These are phyloP conservation scores for Alternaria ventricosa DNA, from an alignment of 2,329 filamentous ascomycete species.

Conservation along the genomic window DNA sequence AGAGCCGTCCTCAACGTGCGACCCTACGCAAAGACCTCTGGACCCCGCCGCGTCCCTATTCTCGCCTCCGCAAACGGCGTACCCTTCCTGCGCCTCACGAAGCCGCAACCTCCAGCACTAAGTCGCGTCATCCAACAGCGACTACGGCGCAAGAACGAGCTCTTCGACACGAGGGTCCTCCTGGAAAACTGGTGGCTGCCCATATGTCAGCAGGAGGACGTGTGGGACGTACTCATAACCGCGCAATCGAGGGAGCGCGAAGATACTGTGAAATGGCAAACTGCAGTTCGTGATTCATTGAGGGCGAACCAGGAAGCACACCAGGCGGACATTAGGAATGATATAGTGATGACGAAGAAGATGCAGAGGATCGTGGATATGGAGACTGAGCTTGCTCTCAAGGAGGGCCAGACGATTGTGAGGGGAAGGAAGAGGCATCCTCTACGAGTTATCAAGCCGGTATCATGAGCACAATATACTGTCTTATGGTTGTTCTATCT, in stretches of 20 bases:
- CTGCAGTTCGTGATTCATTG: constrained; percentile 28
- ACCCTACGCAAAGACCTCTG: constrained; percentile 58
- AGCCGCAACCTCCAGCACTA: constrained; percentile 68
- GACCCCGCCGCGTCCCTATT: constrained; percentile 64
- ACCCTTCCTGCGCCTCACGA: constrained; percentile 70
- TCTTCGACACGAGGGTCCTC: constrained; percentile 48
- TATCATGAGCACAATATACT: neutral
- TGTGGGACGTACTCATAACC: constrained; percentile 55
- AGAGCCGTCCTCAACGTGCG: constrained; percentile 57
- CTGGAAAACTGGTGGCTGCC: constrained; percentile 53
- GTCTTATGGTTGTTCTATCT: neutral
- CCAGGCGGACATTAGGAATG: constrained; percentile 33
- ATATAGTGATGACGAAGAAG: constrained; percentile 43
- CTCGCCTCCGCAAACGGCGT: constrained; percentile 63
- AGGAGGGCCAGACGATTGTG: constrained; percentile 45
- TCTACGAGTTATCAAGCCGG: constrained; percentile 27
- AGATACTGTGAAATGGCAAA: constrained; percentile 37
- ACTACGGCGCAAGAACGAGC: constrained; percentile 52
- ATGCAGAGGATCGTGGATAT: constrained; percentile 57
- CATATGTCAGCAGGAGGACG: constrained; percentile 54
- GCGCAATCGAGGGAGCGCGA: constrained; percentile 11
- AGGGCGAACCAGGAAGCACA: constrained; percentile 20
- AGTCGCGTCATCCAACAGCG: constrained; percentile 65
- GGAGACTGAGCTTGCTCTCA: constrained; percentile 54
- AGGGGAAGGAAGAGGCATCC: constrained; percentile 36